Percentiles rank a stretch among this genome's conserved stretches.
These are phyloP conservation scores for Trichoderma breve DNA, from an alignment of 2,329 filamentous ascomycete species.

Conservation along the genomic window DNA sequence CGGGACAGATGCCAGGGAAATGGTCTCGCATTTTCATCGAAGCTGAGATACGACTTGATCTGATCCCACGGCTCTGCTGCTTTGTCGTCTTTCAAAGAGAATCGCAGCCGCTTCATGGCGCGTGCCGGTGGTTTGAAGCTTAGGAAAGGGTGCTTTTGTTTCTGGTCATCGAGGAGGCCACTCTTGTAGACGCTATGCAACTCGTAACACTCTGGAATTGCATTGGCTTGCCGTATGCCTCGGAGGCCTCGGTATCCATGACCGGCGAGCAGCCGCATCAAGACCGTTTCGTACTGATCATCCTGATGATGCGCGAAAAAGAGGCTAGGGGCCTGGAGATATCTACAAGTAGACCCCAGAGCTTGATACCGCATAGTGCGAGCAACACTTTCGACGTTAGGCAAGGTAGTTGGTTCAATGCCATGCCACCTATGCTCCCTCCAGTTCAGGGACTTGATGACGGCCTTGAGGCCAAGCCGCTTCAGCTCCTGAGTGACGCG, in stretches of 20 bases:
- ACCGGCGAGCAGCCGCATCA: slow-evolving; percentile 71
- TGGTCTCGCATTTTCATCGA: slow-evolving; percentile 26
- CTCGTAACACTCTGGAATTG: slow-evolving; percentile 82
- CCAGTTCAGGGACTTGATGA: slow-evolving; percentile 47
- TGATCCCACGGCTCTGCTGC: slow-evolving; percentile 25
- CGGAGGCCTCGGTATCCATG: slow-evolving; percentile 68
- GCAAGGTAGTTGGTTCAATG: slow-evolving; percentile 38
- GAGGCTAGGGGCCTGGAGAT: slow-evolving; percentile 54
- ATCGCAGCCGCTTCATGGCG: slow-evolving; percentile 33
- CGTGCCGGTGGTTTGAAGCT: slow-evolving; percentile 35
- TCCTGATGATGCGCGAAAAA: slow-evolving; percentile 85
- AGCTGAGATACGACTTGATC: slow-evolving; percentile 21
- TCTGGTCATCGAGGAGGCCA: slow-evolving; percentile 53
- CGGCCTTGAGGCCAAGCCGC: slow-evolving; percentile 37
- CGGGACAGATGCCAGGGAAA: slow-evolving; percentile 30
- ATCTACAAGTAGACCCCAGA: slow-evolving; percentile 61
- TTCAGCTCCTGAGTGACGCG: slow-evolving; percentile 42
- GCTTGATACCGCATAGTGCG: slow-evolving; percentile 70
- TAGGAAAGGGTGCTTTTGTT: slow-evolving; percentile 35
- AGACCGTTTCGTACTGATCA: slow-evolving; percentile 85
- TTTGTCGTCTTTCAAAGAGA: slow-evolving; percentile 31
- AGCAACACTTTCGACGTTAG: slow-evolving; percentile 75
- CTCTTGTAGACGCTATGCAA: slow-evolving; percentile 70
- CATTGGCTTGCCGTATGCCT: slow-evolving; percentile 63
- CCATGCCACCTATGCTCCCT: slow-evolving; percentile 31